These are phyloP conservation scores for Aureobasidium sp. DNA, from an alignment of 2,329 filamentous ascomycete genomes.

Conservation along the genomic window DNA sequence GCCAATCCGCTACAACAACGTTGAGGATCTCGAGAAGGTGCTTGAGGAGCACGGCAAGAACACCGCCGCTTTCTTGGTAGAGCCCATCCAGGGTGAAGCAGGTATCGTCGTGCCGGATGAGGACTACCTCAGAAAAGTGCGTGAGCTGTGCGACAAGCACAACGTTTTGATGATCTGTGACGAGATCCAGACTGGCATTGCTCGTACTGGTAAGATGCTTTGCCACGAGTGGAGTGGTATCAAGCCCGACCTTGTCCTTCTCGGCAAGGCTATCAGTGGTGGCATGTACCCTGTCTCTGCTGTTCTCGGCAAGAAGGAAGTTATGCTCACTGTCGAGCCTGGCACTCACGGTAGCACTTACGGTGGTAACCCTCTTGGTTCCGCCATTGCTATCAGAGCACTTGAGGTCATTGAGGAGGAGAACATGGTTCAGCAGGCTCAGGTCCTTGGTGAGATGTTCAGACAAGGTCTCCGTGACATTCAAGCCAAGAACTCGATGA, in stretches of 20 bases:
- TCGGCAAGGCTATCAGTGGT: constrained; percentile 96
- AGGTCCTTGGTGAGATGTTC: constrained; percentile 75
- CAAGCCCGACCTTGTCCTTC: constrained; percentile 88
- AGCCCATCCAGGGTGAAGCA: constrained; percentile 96
- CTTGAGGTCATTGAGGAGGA: constrained; percentile 92
- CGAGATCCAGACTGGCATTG: constrained; percentile 97
- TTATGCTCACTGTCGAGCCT: constrained; percentile 94
- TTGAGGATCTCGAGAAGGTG: constrained; percentile 69
- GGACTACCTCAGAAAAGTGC: constrained; percentile 72
- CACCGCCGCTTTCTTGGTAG: constrained; percentile 86
- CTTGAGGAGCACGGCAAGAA: constrained; percentile 75
- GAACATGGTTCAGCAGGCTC: constrained; percentile 73
- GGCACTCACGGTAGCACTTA: constrained; percentile 98
- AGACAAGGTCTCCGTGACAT: constrained; percentile 69
- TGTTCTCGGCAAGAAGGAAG: constrained; percentile 77
- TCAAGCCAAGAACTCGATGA: constrained; percentile 60
- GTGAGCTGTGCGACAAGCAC: constrained; percentile 85
- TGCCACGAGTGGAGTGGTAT: constrained; percentile 92
- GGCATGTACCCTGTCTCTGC: constrained; percentile 99
- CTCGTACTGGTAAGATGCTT: constrained; percentile 86
- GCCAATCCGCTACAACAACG: constrained; percentile 78
- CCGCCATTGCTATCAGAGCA: constrained; percentile 89
- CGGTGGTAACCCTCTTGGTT: constrained; percentile 91
- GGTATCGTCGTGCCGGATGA: constrained; percentile 93
- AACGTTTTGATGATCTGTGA: constrained; percentile 95